Base-by-base conservation (phyloP, 345 rosid genomes). In the Corchorus capsularis region DNA sequence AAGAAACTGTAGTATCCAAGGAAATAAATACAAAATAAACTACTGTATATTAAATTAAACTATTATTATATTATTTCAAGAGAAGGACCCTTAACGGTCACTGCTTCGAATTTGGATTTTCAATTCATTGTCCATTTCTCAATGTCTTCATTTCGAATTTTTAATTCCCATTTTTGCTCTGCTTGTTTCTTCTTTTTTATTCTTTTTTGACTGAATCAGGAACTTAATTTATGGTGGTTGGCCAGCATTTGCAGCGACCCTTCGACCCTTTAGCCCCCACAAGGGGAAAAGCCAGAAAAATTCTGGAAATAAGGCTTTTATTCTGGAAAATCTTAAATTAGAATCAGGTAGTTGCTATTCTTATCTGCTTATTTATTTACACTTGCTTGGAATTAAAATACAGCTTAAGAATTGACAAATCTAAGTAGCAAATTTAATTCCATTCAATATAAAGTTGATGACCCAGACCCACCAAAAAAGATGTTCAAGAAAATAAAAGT, bases 81-180 rank as follows among this genome's bases (percentile, higher is more conserved):
- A 60, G 11, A 43, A 4, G 39, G 66, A 55, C 8, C 13, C 59
- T 73, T 27, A 73, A 73, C 68, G 68, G 68, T 73, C 76, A 60
- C 56, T 43, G 66, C 67, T 62, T n/a, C 9, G 32, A 15, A 57
- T 50, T 49, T 63, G 47, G 69, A 63, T 20, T 27, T 59, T 68
- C 43, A 8, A 32, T 63, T 62, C 41, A 8, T 43, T 41, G 37
- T 59, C 59, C 68, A 15, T 32, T 61, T 61, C 67, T 47, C 69
- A 49, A 74, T 73, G 77, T 43, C 57, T 17, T 62, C 32, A 15
- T 16, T 46, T 56, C 6, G 4, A 39, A 39, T 70, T 35, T 37
- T 16, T 12, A 16, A 17, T 68, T 22, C 37, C 15, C 72, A 14
- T 7, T 6, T 66, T 13, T 43, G 27, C 27, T 19, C 69, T 19